Base-by-base conservation (phyloP, 148 eudicot species). In the Talinum fruticosum region DNA sequence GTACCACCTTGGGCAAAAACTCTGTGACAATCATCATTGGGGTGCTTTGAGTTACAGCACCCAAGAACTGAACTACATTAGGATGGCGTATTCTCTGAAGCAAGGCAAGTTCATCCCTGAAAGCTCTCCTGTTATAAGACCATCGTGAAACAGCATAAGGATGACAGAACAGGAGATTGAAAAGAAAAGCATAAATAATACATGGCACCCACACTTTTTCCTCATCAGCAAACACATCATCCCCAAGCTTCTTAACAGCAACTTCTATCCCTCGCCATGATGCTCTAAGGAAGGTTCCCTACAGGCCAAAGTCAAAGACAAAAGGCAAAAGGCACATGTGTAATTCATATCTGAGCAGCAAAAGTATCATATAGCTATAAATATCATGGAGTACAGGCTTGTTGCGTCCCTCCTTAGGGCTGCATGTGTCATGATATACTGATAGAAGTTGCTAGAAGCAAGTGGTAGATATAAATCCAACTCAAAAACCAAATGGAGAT, bases 1-100 rank as follows among this genome's bases (percentile, higher is more conserved):
- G n/a, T n/a, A n/a, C n/a, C n/a, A 92, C 98, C 98, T 95, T 91
- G 49, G 97, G 94, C 81, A 95, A 87, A 80, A 88, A 95, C 84
- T 95, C 98, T 10, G 94, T 92, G 45, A 95, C 90, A 76, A 95
- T 95, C 97, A 95, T 92, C 98, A 92, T 92, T 35, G 98, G 98
- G 81, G 83, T 82, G 84, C 87, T 95, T 78, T 95, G 98, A 57
- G 97, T 92, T 66, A 95, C 98, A 79, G 97, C 98, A 64, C 98
- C 98, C 75, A 95, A 81, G 85, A 95, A 95, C 73, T 95, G 98
- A 38, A 95, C 96, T 35, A 92, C 98, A 74, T 95, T 95, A 74
- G 98, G 98, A 87, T 95, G 98, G 13, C 97, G 89, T 76, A 95
- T 84, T 82, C 82, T 90, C 83, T 94, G 97, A 77, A 92, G 90